Conservation (phyloP, 768 basidiomycete genomes). For the Boletus patriciae region DNA sequence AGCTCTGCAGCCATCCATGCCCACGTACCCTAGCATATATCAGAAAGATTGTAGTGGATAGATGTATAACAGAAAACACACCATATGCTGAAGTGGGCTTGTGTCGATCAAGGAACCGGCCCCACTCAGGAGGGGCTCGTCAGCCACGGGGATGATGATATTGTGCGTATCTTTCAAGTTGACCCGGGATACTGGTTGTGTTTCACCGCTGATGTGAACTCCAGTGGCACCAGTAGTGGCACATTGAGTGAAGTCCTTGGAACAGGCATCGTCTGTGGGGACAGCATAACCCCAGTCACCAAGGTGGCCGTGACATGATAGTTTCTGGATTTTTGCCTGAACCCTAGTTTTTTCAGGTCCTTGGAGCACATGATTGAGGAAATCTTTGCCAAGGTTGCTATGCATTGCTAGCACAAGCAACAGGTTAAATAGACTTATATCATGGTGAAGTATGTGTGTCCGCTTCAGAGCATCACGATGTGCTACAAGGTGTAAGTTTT, state of each 20-base stretch:
- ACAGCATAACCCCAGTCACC: not conserved
- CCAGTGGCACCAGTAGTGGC: too few relatives aligned
- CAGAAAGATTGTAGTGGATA: too few relatives aligned
- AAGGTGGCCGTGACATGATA: not conserved
- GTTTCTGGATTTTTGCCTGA: not conserved
- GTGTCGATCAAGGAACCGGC: not conserved
- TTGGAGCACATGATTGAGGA: not conserved
- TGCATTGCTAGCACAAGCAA: too few relatives aligned
- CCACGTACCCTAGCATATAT: not conserved
- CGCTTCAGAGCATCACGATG: not conserved
- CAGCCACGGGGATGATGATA: not conserved
- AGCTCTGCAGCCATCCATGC: constrained; percentile 9
- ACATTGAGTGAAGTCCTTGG: too few relatives aligned
- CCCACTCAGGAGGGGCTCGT: too few relatives aligned
- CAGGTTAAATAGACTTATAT: constrained; percentile 8
- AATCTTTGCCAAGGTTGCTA: not conserved
- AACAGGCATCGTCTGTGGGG: too few relatives aligned
- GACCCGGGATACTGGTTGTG: too few relatives aligned
- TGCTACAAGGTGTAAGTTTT: not conserved
- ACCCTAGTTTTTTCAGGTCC: not conserved
- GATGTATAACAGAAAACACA: not conserved
- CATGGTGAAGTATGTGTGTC: not conserved
- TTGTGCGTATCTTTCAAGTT: too few relatives aligned
- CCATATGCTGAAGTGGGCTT: not conserved
- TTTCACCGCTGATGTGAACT: too few relatives aligned